phyloP scores from a whole-genome alignment of 1,139 yeast genomes.

The Hyphopichia burtonii region DNA sequence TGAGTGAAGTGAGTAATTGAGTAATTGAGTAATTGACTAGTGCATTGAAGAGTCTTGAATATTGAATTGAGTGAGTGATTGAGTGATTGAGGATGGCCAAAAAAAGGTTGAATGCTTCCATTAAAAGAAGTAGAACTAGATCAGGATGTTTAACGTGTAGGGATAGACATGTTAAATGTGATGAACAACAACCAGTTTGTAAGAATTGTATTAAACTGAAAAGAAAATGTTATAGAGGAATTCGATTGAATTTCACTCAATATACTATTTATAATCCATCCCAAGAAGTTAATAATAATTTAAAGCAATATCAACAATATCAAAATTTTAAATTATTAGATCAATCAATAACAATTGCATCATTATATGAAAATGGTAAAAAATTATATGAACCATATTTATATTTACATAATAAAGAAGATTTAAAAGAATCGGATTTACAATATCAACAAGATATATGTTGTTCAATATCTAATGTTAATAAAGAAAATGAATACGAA shows the following conservation, averaged over 20 bases:
- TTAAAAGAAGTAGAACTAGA: slow-evolving; percentile 38
- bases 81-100: slow-evolving; percentile 12
- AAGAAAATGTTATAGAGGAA: slow-evolving; percentile 44
- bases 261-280: slow-evolving; percentile 42
- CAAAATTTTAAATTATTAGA: slow-evolving; percentile 27
- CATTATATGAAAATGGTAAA: slow-evolving; percentile 35
- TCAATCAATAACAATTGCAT: slow-evolving; percentile 44
- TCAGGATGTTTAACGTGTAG: slow-evolving; percentile 50
- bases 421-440: slow-evolving; percentile 31
- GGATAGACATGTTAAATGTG: slow-evolving; percentile 50
- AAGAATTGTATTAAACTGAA: slow-evolving; percentile 43
- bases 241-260: slow-evolving; percentile 46
- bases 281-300: neutral
- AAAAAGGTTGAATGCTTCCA: slow-evolving; percentile 17
- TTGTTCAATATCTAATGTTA: slow-evolving; percentile 5
- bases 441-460: slow-evolving; percentile 30
- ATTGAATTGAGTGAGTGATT: no score
- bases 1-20: no score
- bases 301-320: neutral
- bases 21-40: no score
- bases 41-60: no score
- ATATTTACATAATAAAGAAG: slow-evolving; percentile 29
- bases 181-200: slow-evolving; percentile 47
- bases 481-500: slow-evolving; percentile 4
- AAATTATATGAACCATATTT: slow-evolving; percentile 32